Conservation (phyloP, 2,329 filamentous ascomycete genomes). For the Aspergillus unguis region DNA sequence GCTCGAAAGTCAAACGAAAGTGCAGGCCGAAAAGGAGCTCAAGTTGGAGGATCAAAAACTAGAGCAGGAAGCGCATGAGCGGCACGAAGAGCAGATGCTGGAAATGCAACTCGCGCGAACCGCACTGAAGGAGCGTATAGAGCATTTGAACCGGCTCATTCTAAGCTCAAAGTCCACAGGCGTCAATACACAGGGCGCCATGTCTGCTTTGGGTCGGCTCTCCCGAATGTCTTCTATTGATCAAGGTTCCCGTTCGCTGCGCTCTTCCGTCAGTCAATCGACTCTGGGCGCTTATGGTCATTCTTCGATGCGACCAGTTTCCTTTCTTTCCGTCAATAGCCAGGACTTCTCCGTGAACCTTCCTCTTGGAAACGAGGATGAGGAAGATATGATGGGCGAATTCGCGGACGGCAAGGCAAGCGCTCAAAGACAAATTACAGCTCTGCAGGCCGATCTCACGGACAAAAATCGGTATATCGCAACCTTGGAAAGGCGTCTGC, state of each 20-base stretch:
- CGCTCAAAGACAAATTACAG: slow-evolving; percentile 76
- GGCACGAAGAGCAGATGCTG: slow-evolving; percentile 95
- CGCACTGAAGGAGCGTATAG: slow-evolving; percentile 93
- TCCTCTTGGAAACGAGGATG: slow-evolving; percentile 43
- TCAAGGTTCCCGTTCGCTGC: slow-evolving; percentile 52
- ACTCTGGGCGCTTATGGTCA: slow-evolving; percentile 46
- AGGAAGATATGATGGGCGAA: slow-evolving; percentile 72
- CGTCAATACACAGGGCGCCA: slow-evolving; percentile 75
- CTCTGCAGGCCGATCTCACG: slow-evolving; percentile 90
- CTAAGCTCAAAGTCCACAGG: slow-evolving; percentile 93
- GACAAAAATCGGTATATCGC: slow-evolving; percentile 97
- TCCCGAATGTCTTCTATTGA: slow-evolving; percentile 55
- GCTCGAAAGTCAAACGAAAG: slow-evolving; percentile 76
- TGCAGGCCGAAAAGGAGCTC: slow-evolving; percentile 57
- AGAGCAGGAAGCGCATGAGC: slow-evolving; percentile 75
- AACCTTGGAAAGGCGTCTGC: slow-evolving; percentile 83
- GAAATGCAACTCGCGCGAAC: slow-evolving; percentile 98
- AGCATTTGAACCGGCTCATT: slow-evolving; percentile 92
- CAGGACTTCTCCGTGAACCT: slow-evolving; percentile 31
- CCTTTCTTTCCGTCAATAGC: slow-evolving; percentile 60
- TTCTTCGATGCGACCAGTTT: slow-evolving; percentile 62
- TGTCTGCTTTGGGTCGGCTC: slow-evolving; percentile 65
- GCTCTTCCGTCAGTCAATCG: slow-evolving; percentile 69
- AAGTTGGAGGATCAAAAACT: slow-evolving; percentile 69
- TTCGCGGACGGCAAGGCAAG: slow-evolving; percentile 84